These are phyloP conservation scores for Phlyctochytrium bullatum DNA, from an alignment of 192 early-diverging fungal genomes.

Conservation along the genomic window DNA sequence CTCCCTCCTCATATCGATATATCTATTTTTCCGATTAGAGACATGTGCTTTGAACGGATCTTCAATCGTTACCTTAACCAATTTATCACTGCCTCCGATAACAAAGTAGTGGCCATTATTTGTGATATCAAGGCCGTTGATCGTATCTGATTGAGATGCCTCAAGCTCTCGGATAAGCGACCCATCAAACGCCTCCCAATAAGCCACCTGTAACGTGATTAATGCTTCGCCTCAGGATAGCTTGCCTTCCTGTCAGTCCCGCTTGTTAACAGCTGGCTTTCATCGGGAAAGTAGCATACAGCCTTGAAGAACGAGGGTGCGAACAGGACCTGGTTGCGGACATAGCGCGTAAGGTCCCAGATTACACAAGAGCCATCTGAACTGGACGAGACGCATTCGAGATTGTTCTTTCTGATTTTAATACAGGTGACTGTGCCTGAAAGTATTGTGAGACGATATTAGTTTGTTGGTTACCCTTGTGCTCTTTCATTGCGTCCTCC, in stretches of 20 bases:
- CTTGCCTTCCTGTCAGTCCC: conserved; percentile 60
- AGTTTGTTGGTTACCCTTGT: conserved; percentile 39
- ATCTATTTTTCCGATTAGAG: conserved; percentile 31
- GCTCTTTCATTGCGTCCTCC: conserved; percentile 59
- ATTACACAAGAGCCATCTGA: conserved; percentile 58
- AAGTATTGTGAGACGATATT: not conserved
- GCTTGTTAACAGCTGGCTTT: conserved; percentile 53
- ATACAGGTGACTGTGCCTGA: conserved; percentile 57
- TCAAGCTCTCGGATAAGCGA: conserved; percentile 58
- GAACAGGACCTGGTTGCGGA: conserved; percentile 63
- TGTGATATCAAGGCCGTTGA: conserved; percentile 60
- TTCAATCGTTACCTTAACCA: conserved; percentile 46
- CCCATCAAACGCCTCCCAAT: conserved; percentile 64
- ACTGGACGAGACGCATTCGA: conserved; percentile 55
- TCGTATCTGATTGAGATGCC: conserved; percentile 55
- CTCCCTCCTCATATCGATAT: conserved; percentile 61
- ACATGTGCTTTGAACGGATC: conserved; percentile 15
- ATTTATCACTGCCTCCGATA: conserved; percentile 58
- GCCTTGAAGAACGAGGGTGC: conserved; percentile 61
- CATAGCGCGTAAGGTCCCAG: conserved; percentile 59
- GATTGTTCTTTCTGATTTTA: conserved; percentile 56
- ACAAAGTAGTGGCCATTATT: conserved; percentile 52
- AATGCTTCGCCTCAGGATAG: not conserved
- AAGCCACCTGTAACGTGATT: conserved; percentile 39
- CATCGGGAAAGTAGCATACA: conserved; percentile 56